Percentiles rank a stretch among this genome's conserved stretches.
These are phyloP conservation scores for Pseudocercospora vitis DNA, from an alignment of 2,329 filamentous ascomycete genomes.

Conservation along the genomic window DNA sequence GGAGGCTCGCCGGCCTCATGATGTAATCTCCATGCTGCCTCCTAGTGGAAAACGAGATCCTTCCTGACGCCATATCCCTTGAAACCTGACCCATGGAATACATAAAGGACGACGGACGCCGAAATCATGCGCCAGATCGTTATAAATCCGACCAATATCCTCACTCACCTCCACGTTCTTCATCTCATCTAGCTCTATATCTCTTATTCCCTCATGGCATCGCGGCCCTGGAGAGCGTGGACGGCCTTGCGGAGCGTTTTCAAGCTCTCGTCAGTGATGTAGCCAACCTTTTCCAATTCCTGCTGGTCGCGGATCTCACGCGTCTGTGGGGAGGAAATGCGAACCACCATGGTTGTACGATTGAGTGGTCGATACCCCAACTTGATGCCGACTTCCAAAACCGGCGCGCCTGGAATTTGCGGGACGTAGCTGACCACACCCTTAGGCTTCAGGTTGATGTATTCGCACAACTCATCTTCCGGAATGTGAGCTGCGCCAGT, in stretches of 20 bases:
- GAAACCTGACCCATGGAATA: too few relatives aligned
- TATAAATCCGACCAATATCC: neutral
- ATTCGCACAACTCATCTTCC: neutral
- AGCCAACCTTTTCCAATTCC: neutral
- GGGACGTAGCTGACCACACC: neutral
- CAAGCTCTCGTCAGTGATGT: neutral
- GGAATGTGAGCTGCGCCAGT: neutral
- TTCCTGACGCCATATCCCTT: too few relatives aligned
- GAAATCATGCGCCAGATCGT: too few relatives aligned
- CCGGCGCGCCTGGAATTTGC: neutral
- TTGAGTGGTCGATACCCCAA: neutral
- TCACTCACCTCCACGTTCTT: constrained; percentile 21
- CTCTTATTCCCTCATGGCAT: neutral
- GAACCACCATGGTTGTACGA: neutral
- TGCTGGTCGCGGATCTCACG: neutral
- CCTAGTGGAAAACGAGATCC: too few relatives aligned
- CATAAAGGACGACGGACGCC: too few relatives aligned
- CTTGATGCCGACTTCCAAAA: neutral
- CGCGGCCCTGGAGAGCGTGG: neutral
- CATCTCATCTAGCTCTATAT: constrained; percentile 1
- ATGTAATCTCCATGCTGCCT: neutral
- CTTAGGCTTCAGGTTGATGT: neutral
- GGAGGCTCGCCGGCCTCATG: neutral
- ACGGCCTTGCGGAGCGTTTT: neutral
- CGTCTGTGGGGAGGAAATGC: neutral